Percentiles rank a stretch among this genome's conserved stretches.
Evolutionary conservation across 805 yeast genomes (phyloP).

Genomic region (Saccharomycopsis amapae): DNA sequence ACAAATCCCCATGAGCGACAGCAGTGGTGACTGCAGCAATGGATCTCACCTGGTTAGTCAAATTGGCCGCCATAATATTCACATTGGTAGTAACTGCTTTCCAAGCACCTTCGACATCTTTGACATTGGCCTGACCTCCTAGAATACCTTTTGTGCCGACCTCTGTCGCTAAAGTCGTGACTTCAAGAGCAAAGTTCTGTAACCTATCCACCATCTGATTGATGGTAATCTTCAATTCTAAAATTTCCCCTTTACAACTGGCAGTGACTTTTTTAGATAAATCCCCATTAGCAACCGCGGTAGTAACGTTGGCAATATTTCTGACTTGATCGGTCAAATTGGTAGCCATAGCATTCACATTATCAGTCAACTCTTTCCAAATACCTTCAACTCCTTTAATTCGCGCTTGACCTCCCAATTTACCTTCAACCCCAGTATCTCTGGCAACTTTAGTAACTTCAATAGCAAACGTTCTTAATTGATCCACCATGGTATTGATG

Average conservation of each 20-base stretch:
- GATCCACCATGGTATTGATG: conserved; percentile 84
- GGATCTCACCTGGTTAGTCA: conserved; percentile 82
- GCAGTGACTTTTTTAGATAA: conserved; percentile 76
- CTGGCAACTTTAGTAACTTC: conserved; percentile 84
- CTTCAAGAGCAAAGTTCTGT: conserved; percentile 75
- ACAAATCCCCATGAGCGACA: conserved; percentile 83
- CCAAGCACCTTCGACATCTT: conserved; percentile 84
- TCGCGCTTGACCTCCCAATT: conserved; percentile 82
- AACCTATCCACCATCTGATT: conserved; percentile 86
- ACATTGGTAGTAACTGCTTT: conserved; percentile 77
- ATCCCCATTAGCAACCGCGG: conserved; percentile 83
- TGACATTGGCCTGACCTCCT: conserved; percentile 82
- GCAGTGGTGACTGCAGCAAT: conserved; percentile 90
- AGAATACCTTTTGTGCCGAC: conserved; percentile 86
- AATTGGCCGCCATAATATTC: conserved; percentile 80
- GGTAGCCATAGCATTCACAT: conserved; percentile 84
- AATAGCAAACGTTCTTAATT: conserved; percentile 72
- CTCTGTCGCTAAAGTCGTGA: conserved; percentile 79
- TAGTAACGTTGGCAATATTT: conserved; percentile 80
- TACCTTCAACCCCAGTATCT: conserved; percentile 88
- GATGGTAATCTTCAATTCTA: conserved; percentile 71
- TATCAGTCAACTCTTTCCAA: conserved; percentile 82
- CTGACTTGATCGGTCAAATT: conserved; percentile 83
- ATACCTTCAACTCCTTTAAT: conserved; percentile 77
- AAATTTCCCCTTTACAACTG: conserved; percentile 75